A percentile compares a stretch with the other conserved stretches of the same genome.
These are phyloP conservation scores for Cardamine resedifolia DNA, from an alignment of 345 rosid species.

Conservation along the genomic window DNA sequence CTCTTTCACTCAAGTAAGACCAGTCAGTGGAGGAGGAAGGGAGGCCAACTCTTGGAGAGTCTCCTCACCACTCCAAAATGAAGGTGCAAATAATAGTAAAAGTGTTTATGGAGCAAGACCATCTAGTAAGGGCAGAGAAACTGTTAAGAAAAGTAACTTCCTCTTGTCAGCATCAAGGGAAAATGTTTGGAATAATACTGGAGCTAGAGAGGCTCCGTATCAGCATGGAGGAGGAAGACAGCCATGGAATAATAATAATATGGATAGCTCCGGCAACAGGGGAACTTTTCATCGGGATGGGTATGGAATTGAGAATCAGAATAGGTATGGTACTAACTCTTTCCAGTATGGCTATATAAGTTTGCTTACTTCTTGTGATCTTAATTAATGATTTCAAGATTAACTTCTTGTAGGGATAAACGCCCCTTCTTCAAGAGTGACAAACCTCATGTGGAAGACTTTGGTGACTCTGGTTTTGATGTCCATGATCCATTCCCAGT, in stretches of 20 bases:
- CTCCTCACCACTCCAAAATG: slow-evolving; percentile 59
- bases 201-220: slow-evolving; percentile 58
- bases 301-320: slow-evolving; percentile 53
- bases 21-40: slow-evolving; percentile 63
- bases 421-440: slow-evolving; percentile 59
- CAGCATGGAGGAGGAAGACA: slow-evolving; percentile 67
- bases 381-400: slow-evolving; percentile 49
- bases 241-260: slow-evolving; percentile 50
- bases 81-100: slow-evolving; percentile 50
- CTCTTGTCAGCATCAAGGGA: slow-evolving; percentile 47
- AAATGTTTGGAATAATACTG: slow-evolving; percentile 48
- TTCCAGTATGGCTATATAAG: slow-evolving; percentile 45
- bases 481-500: slow-evolving; percentile 71
- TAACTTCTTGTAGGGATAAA: slow-evolving; percentile 61
- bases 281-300: slow-evolving; percentile 50
- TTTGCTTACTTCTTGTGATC: slow-evolving; percentile 49
- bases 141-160: slow-evolving; percentile 54
- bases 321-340: slow-evolving; percentile 47
- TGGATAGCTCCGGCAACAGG: slow-evolving; percentile 48
- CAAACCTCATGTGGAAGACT: slow-evolving; percentile 67
- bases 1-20: slow-evolving; percentile 59
- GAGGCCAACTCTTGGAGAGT: slow-evolving; percentile 75
- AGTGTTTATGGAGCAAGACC: slow-evolving; percentile 44
- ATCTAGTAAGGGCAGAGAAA: slow-evolving; percentile 51
- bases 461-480: slow-evolving; percentile 60